A percentile compares a stretch with the other conserved stretches of the same genome.
Conservation (phyloP, 345 rosid genomes). For the Aquilaria sinensis region DNA sequence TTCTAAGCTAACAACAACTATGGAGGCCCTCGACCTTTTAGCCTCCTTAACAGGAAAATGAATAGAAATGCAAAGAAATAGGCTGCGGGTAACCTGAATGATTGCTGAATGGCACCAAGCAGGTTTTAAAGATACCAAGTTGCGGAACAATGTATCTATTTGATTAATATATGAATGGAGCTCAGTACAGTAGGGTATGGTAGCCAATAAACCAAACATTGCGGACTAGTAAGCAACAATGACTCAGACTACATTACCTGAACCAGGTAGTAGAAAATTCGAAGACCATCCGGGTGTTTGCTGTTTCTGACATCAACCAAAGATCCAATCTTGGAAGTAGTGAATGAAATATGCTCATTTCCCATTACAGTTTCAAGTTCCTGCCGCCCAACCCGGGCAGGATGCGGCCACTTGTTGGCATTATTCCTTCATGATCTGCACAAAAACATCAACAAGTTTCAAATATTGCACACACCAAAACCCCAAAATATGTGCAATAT, state of each 20-base stretch:
- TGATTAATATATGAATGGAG: no score
- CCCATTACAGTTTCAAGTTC: slow-evolving; percentile 99
- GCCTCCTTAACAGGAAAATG: no score
- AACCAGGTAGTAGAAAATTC: slow-evolving; percentile 96
- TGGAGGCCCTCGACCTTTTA: no score
- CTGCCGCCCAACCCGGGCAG: slow-evolving; percentile 92
- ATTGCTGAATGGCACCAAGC: no score
- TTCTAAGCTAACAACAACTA: no score
- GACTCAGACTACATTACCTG: slow-evolving; percentile 44
- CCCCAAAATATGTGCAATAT: not conserved
- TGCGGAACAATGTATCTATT: no score
- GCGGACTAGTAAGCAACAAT: not conserved
- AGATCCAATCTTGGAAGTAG: slow-evolving; percentile 96
- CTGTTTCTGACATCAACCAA: slow-evolving; percentile 95
- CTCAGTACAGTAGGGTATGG: no score
- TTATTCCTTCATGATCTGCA: slow-evolving; percentile 99
- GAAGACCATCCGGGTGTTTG: slow-evolving; percentile 97
- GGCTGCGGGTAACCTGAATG: no score
- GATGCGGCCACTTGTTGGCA: slow-evolving; percentile 97
- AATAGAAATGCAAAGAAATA: no score
- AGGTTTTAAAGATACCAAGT: no score
- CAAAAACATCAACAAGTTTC: slow-evolving; percentile 5
- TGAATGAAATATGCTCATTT: slow-evolving; percentile 94
- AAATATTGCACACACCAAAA: not conserved
- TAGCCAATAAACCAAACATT: no score